These are phyloP conservation scores for Ceratobasidium sp. DNA, from an alignment of 1,284 basidiomycete genomes.

Conservation along the genomic window DNA sequence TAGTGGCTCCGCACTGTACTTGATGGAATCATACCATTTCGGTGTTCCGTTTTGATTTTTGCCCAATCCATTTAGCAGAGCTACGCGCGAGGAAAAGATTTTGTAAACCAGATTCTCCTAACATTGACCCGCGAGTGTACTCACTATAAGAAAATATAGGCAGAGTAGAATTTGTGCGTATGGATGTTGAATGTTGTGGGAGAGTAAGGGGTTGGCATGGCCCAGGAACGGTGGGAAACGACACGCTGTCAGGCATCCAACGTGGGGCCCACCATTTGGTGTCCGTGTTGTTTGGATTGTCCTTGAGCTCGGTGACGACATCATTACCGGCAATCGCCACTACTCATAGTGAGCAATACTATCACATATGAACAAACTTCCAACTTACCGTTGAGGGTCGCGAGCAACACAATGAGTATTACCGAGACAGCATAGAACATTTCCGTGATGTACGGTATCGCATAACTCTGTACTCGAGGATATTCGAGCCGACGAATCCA, in stretches of 20 bases:
- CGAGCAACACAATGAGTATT: slow-evolving; percentile 17
- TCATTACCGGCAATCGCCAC: slow-evolving; percentile 37
- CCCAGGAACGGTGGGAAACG: slow-evolving; percentile 25
- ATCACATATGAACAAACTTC: neutral
- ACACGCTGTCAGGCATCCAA: slow-evolving; percentile 29
- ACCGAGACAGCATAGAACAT: slow-evolving; percentile 22
- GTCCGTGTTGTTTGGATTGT: slow-evolving; percentile 28
- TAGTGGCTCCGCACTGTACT: slow-evolving; percentile 22
- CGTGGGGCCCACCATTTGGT: slow-evolving; percentile 38
- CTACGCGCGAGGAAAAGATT: neutral
- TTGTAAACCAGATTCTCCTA: neutral
- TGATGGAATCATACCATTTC: slow-evolving; percentile 29
- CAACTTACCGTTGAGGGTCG: slow-evolving; percentile 11
- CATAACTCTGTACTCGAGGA: slow-evolving; percentile 24
- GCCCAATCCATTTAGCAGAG: slow-evolving; percentile 25
- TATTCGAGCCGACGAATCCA: slow-evolving; percentile 27
- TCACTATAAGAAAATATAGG: slow-evolving; percentile 35
- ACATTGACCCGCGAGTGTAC: too few species aligned
- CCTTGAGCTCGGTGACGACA: slow-evolving; percentile 39
- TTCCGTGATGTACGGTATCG: slow-evolving; percentile 36
- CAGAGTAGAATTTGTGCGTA: slow-evolving; percentile 34
- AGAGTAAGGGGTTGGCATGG: slow-evolving; percentile 35
- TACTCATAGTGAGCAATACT: neutral
- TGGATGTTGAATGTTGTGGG: slow-evolving; percentile 27
- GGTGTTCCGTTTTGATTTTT: slow-evolving; percentile 15